Conservation (phyloP, 2,329 filamentous ascomycete genomes). For the Ceratocystis destructans region DNA sequence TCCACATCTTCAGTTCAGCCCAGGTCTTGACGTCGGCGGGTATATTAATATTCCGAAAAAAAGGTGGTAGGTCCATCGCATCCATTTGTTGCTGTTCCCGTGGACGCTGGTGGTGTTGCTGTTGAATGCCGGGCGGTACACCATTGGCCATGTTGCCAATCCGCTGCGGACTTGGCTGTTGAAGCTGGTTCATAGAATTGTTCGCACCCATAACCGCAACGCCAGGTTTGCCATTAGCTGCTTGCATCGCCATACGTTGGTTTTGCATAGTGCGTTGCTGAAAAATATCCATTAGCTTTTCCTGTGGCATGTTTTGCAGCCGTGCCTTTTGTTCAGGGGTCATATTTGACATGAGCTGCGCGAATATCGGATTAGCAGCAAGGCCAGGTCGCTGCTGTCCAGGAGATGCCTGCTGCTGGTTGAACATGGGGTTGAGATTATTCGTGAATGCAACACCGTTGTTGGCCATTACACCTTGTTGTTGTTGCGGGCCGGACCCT, state of each 20-base stretch:
- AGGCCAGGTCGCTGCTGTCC: constrained; percentile 27
- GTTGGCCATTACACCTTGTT: constrained; percentile 29
- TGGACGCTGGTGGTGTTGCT: constrained; percentile 21
- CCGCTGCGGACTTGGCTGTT: constrained; percentile 20
- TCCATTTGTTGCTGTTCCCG: constrained; percentile 28
- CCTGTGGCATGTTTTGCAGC: constrained; percentile 32
- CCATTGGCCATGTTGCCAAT: constrained; percentile 15
- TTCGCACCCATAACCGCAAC: background rate
- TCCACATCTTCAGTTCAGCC: constrained; percentile 33
- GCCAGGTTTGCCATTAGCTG: constrained; percentile 1
- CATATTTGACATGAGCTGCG: constrained; percentile 34
- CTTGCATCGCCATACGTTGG: constrained; percentile 13
- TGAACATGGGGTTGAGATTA: constrained; percentile 40
- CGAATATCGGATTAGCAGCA: constrained; percentile 30
- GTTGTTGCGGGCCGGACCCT: constrained; percentile 24
- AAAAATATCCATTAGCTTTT: constrained; percentile 37
- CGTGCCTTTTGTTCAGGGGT: constrained; percentile 33
- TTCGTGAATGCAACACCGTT: constrained; percentile 37
- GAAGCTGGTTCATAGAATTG: constrained; percentile 19
- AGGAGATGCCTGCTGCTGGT: constrained; percentile 34
- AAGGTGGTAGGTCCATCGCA: constrained; percentile 33
- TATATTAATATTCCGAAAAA: constrained; percentile 27
- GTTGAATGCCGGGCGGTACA: constrained; percentile 14
- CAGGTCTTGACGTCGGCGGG: constrained; percentile 37
- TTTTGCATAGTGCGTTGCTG: background rate